Base-by-base conservation (phyloP, 2,329 filamentous ascomycete genomes). In the Dactylellina sp. region DNA sequence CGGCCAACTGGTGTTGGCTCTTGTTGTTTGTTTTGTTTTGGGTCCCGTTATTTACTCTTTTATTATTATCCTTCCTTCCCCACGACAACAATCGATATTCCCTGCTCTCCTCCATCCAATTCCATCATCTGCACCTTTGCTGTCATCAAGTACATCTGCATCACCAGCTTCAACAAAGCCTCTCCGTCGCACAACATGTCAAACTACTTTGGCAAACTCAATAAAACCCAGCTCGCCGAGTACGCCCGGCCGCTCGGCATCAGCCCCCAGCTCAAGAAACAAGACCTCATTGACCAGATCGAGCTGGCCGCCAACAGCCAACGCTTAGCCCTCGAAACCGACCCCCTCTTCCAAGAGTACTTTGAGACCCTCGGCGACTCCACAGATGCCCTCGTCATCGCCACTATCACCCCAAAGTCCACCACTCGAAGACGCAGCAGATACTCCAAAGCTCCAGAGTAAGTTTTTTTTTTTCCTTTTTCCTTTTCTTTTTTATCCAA, bases 11-110 rank as follows among this genome's bases (percentile, higher is more conserved):
- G 6, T 28, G 24, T 20, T 46, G 28, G 40, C 20, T 50, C 49
- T 6, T 53, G 39, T 39, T 72, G 66, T 72, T 72, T 72, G 66
- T 72, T 72, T 72, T 65, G 59, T 39, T 63, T 44, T 49, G 25
- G 18, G 2, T 22, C 44, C n/a, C 18, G 12, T 18, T 11, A n/a
- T 46, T 22, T 32, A 16, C 20, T 32, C 37, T 20, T 16, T 24
- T 22, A 47, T 32, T 49, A 61, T 24, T 16, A 7, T n/a, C n/a
- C 20, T n/a, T 37, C 35, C 16, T 25, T 52, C 50, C 25, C 66
- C 66, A 57, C 66, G 66, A 71, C 66, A 71, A 71, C 66, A 71
- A 71, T 71, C 66, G 66, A 71, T 71, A 56, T 42, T 49, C 22
- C 18, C 61, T 14, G 12, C n/a, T 18, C 20, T 24, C 35, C 20